phyloP scores from a whole-genome alignment of 2,329 filamentous ascomycete genomes.

The Sporothrix sp. region DNA sequence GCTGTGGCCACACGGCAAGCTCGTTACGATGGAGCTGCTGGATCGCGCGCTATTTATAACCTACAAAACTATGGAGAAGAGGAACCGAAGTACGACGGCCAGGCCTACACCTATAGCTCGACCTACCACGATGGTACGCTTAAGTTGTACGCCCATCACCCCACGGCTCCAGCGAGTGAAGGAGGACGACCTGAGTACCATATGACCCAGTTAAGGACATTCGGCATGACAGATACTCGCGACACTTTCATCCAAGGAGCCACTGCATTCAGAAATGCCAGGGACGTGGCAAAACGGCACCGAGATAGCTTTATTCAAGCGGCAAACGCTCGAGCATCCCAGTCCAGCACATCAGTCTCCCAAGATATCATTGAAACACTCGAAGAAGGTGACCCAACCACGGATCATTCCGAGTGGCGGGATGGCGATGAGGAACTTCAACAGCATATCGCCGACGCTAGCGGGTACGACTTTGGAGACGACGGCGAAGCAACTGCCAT shows the following conservation, averaged over 20 bases:
- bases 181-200: conserved; percentile 30
- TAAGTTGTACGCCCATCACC: conserved; percentile 30
- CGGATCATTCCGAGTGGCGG: too few relatives aligned
- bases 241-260: conserved; percentile 26
- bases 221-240: conserved; percentile 18
- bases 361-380: background rate
- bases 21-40: conserved; percentile 29
- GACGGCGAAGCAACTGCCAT: background rate
- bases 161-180: conserved; percentile 23
- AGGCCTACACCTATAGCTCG: conserved; percentile 30
- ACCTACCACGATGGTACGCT: conserved; percentile 30
- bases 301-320: conserved; percentile 26
- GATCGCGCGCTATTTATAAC: conserved; percentile 28
- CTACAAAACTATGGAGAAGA: conserved; percentile 28
- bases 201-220: conserved; percentile 29
- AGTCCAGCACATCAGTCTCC: background rate
- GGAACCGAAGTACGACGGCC: conserved; percentile 28
- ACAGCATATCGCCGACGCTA: too few relatives aligned
- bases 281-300: conserved; percentile 29
- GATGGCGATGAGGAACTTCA: too few relatives aligned
- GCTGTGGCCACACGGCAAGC: conserved; percentile 27
- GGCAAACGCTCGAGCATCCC: conserved; percentile 19
- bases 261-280: conserved; percentile 30
- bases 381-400: too few relatives aligned
- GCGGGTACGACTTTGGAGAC: background rate